Conservation (phyloP, 1,284 basidiomycete genomes). For the Rhodofomes roseus region DNA sequence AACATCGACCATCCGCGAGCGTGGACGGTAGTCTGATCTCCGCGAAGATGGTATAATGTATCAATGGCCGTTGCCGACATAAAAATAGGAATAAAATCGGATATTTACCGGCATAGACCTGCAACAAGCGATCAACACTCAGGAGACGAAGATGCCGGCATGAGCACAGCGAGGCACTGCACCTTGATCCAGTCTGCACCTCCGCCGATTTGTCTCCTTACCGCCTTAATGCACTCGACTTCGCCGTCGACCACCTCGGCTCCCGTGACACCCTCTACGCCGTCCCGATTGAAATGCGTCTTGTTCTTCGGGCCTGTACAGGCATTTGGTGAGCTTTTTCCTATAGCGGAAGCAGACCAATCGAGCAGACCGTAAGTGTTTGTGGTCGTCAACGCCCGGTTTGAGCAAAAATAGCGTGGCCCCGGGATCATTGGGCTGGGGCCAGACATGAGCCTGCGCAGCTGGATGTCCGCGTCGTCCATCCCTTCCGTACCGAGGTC, state of each 20-base stretch:
- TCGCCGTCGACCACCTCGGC: slow-evolving; percentile 58
- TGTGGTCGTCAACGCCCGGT: slow-evolving; percentile 56
- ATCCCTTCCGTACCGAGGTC: slow-evolving; percentile 68
- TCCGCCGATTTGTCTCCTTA: slow-evolving; percentile 59
- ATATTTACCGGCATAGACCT: slow-evolving; percentile 18
- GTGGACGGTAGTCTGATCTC: slow-evolving; percentile 46
- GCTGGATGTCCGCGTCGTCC: slow-evolving; percentile 55
- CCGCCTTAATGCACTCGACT: slow-evolving; percentile 51
- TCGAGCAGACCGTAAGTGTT: slow-evolving; percentile 53
- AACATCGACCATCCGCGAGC: slow-evolving; percentile 40
- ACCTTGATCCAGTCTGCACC: slow-evolving; percentile 70
- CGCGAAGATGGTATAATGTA: not conserved
- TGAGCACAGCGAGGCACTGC: slow-evolving; percentile 9
- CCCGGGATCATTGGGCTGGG: slow-evolving; percentile 51
- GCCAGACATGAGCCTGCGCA: slow-evolving; percentile 54
- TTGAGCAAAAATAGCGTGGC: slow-evolving; percentile 62
- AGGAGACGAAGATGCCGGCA: not conserved
- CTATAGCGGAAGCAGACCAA: not conserved
- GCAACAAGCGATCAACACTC: not conserved
- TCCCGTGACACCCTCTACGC: slow-evolving; percentile 53
- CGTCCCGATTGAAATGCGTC: slow-evolving; percentile 43
- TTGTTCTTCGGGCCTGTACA: slow-evolving; percentile 48
- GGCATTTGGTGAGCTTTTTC: not conserved
- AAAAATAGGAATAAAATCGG: not conserved
- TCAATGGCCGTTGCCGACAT: not conserved